phyloP scores from a whole-genome alignment of 164 flowering plant genomes.

The Magnolia sinica region DNA sequence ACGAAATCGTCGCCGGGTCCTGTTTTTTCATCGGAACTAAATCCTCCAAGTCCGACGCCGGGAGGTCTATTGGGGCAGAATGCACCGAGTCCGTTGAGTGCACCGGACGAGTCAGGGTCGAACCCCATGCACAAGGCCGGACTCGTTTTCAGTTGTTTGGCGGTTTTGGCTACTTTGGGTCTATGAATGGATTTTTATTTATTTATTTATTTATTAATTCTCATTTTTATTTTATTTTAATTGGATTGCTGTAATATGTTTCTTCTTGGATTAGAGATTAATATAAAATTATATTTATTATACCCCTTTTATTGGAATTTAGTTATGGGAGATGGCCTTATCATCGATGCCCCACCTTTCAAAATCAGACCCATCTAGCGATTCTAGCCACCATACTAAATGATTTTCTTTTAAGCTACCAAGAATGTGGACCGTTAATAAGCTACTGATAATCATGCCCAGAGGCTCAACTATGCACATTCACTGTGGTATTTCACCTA shows the following conservation, averaged over 20 bases:
- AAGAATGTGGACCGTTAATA: too few relatives aligned
- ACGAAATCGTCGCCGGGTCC: conserved; percentile 29
- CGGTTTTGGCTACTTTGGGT: conserved; percentile 29
- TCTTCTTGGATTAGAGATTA: not conserved
- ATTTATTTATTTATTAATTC: not conserved
- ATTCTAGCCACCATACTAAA: too few relatives aligned
- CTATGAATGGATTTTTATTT: conserved; percentile 4
- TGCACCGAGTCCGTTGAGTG: conserved; percentile 20
- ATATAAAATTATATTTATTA: not conserved
- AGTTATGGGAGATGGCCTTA: too few relatives aligned
- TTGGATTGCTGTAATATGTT: not conserved
- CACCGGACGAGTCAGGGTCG: conserved; percentile 32
- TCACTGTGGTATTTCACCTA: too few relatives aligned
- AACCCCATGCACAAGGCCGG: conserved; percentile 11
- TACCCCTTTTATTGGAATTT: too few relatives aligned
- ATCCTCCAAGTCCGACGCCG: conserved; percentile 28
- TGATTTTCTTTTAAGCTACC: too few relatives aligned
- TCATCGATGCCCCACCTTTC: too few relatives aligned
- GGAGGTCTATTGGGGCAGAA: conserved; percentile 27
- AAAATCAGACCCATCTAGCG: too few relatives aligned
- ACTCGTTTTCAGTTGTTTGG: conserved; percentile 25
- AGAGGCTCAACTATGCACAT: too few relatives aligned
- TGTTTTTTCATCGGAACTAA: conserved; percentile 16
- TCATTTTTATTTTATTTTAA: not conserved
- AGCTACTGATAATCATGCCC: too few relatives aligned